Evolutionary conservation across 106 monocot genomes (phyloP).

Genomic region (Dendrobium nobile): DNA sequence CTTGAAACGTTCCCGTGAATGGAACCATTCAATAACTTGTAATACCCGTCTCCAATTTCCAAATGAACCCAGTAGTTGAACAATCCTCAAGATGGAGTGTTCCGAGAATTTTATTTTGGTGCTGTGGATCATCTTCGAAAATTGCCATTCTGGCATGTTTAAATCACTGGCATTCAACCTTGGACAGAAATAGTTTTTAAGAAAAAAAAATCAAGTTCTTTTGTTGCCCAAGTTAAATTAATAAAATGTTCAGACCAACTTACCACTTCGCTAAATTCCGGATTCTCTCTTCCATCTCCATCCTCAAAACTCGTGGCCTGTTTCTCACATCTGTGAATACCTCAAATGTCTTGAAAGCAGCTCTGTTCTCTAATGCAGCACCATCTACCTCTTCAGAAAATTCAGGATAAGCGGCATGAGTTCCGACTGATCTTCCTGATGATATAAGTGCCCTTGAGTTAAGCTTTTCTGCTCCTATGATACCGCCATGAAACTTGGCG

Average conservation of each 20-base stretch:
- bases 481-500: slow-evolving; percentile 1
- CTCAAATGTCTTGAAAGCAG: slow-evolving; percentile 87
- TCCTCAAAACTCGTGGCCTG: slow-evolving; percentile 71
- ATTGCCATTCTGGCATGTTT: slow-evolving; percentile 88
- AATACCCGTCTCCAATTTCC: slow-evolving; percentile 84
- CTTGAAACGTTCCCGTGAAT: slow-evolving; percentile 66
- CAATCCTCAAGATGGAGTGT: slow-evolving; percentile 79
- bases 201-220: background rate
- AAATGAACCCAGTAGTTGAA: slow-evolving; percentile 75
- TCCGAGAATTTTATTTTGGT: slow-evolving; percentile 86
- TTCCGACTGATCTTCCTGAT: slow-evolving; percentile 9
- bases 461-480: background rate
- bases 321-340: slow-evolving; percentile 86
- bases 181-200: slow-evolving; percentile 1
- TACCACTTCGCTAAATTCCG: slow-evolving; percentile 77
- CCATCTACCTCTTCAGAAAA: slow-evolving; percentile 10
- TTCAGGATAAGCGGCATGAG: slow-evolving; percentile 6
- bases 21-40: slow-evolving; percentile 97
- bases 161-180: slow-evolving; percentile 90
- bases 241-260: background rate
- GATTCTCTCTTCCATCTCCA: slow-evolving; percentile 92
- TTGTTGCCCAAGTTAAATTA: background rate
- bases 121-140: slow-evolving; percentile 80
- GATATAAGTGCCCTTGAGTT: slow-evolving; percentile 7
- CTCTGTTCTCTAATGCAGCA: slow-evolving; percentile 54